Base-by-base conservation (phyloP, 345 rosid species). In the Ceriops zippeliana region DNA sequence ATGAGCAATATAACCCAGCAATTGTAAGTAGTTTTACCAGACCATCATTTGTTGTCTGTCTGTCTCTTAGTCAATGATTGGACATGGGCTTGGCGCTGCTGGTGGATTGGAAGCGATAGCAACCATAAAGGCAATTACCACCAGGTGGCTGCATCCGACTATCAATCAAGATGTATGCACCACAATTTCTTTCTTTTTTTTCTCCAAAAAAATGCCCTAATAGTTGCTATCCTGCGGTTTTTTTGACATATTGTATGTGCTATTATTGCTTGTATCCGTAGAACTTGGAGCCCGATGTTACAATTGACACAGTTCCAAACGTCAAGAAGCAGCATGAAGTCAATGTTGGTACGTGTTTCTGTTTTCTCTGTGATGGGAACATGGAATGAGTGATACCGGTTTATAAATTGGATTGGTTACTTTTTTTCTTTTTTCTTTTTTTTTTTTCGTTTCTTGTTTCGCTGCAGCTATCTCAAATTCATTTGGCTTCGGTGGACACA, bases 141-240 rank as follows among this genome's bases (percentile, higher is more conserved):
- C 93, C 10, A 87, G 93, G 46, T 88, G 90, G 90, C 31, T 89
- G 53, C 95, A 85, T 53, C 89, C 91, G 22, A 86, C 90, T 22
- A 75, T 86, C 63, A 88, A 88, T 77, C 93, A 88, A 81, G 85
- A 86, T 75, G 93, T 85, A 86, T 21, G 57, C 47, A 58, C 59
- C 66, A 6, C 15, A 35, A 60, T 32, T 42, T 42, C 17, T 42
- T 42, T 15, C 24, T 3, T 8, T 0, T 11, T 42, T 13, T 10
- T 10, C 2, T 1, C 0, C 16, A 2, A 42, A 11, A 42, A 42
- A 11, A 42, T 10, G 4, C 5, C 47, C 16, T 1, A 42, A 2
- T 42, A 5, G 4, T 42, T 3, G 1, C 19, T 24, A 8, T 20
- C 27, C 58, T 49, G 52, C 6, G 21, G 8, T 64, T 42, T 54